phyloP scores from a whole-genome alignment of 306 rosid species.

The Begonia fuchsioides region DNA sequence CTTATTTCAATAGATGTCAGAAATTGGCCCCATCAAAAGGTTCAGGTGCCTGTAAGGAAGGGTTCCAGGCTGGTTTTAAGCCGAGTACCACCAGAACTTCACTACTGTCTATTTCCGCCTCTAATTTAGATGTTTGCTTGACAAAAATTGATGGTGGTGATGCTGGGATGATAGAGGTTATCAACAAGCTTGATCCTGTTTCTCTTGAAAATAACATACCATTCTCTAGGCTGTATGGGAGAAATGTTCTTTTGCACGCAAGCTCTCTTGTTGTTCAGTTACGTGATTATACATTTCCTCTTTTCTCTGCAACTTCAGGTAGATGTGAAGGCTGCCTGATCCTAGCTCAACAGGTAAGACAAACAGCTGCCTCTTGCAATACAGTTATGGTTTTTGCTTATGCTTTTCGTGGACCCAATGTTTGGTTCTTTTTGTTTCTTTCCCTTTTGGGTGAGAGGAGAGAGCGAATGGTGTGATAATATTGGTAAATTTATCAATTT shows the following conservation, averaged over 20 bases:
- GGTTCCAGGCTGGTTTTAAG: constrained; percentile 87
- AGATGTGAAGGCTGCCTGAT: constrained; percentile 80
- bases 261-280: constrained; percentile 66
- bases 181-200: constrained; percentile 87
- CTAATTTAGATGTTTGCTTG: constrained; percentile 66
- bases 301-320: constrained; percentile 65
- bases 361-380: constrained; percentile 6
- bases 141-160: constrained; percentile 83
- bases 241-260: constrained; percentile 52
- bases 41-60: constrained; percentile 72
- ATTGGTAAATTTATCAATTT: too few species aligned
- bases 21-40: constrained; percentile 59
- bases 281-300: constrained; percentile 72
- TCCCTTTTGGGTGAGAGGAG: too few species aligned
- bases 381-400: constrained; percentile 7
- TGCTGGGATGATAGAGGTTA: constrained; percentile 73
- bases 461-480: too few species aligned
- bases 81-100: constrained; percentile 70
- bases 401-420: too few species aligned
- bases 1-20: constrained; percentile 82
- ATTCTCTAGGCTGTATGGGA: constrained; percentile 78
- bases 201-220: constrained; percentile 65
- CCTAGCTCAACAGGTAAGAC: constrained; percentile 86
- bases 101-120: constrained; percentile 68
- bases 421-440: too few species aligned